These are phyloP conservation scores for Fonsecaea nubica DNA, from an alignment of 2,329 filamentous ascomycete genomes.

Conservation along the genomic window DNA sequence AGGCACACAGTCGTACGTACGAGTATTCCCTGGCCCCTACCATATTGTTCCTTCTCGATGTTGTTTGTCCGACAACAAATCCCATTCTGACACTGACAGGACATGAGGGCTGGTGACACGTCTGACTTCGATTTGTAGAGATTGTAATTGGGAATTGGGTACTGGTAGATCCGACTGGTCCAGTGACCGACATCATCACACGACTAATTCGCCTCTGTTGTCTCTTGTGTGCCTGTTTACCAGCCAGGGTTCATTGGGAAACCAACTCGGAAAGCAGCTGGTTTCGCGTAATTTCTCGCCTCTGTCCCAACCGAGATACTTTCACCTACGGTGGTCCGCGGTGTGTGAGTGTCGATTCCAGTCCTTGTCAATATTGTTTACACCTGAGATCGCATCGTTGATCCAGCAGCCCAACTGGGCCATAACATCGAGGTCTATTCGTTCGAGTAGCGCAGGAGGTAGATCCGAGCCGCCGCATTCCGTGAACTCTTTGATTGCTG, in stretches of 20 bases:
- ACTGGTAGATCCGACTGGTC: background rate
- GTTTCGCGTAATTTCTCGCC: constrained; percentile 9
- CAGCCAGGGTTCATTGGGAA: background rate
- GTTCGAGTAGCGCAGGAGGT: background rate
- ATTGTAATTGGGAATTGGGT: background rate
- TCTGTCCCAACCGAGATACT: constrained; percentile 3
- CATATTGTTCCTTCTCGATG: background rate
- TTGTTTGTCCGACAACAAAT: background rate
- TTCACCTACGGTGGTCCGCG: background rate
- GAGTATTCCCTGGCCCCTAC: background rate
- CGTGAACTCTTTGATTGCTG: constrained; percentile 5
- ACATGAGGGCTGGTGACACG: background rate
- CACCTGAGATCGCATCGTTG: background rate
- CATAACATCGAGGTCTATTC: background rate
- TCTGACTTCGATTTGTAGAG: background rate
- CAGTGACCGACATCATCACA: background rate
- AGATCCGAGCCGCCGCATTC: constrained; percentile 4
- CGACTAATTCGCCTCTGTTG: background rate
- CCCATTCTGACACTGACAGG: background rate
- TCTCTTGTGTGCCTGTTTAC: background rate
- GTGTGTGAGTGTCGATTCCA: background rate
- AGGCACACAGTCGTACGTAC: background rate
- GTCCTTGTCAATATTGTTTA: constrained; percentile 2
- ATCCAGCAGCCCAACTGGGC: background rate
- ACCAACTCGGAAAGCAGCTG: background rate